A percentile compares a stretch with the other conserved stretches of the same genome.
Conservation (phyloP, 2,329 filamentous ascomycete genomes). For the Paraphoma chrysanthemicola region DNA sequence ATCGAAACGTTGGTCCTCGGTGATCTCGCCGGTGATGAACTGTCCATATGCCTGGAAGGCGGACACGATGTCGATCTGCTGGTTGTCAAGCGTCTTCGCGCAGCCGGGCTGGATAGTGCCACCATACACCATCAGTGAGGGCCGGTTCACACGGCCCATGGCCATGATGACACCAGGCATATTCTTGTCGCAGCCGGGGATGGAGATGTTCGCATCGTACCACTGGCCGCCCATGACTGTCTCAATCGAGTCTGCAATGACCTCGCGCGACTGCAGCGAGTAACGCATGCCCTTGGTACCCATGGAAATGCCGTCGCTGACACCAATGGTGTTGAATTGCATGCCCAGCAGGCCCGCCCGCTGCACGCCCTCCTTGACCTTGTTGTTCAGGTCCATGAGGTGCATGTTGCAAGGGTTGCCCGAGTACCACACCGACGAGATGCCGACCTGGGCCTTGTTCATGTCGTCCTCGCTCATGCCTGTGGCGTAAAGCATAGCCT, state of each 20-base stretch:
- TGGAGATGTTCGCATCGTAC: slow-evolving; percentile 91
- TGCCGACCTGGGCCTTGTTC: slow-evolving; percentile 96
- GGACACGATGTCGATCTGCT: slow-evolving; percentile 83
- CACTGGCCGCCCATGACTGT: slow-evolving; percentile 90
- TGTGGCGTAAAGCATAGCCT: slow-evolving; percentile 98
- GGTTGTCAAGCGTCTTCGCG: slow-evolving; percentile 74
- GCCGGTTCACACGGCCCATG: slow-evolving; percentile 87
- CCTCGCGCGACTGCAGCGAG: slow-evolving; percentile 85
- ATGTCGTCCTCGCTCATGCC: slow-evolving; percentile 86
- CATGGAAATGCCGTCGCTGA: slow-evolving; percentile 98
- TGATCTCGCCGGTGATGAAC: slow-evolving; percentile 76
- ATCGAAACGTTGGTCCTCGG: slow-evolving; percentile 84
- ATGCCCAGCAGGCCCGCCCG: slow-evolving; percentile 85
- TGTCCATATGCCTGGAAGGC: slow-evolving; percentile 78
- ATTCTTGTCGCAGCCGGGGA: slow-evolving; percentile 96
- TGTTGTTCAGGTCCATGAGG: slow-evolving; percentile 83
- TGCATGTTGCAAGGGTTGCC: slow-evolving; percentile 99
- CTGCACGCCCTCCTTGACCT: slow-evolving; percentile 75
- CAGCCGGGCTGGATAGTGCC: slow-evolving; percentile 91
- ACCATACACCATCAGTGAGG: slow-evolving; percentile 94
- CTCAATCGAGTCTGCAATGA: slow-evolving; percentile 94
- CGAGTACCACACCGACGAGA: slow-evolving; percentile 97
- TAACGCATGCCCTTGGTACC: slow-evolving; percentile 97
- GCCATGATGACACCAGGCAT: slow-evolving; percentile 95
- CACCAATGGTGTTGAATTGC: slow-evolving; percentile 99